These are phyloP conservation scores for Sclerotinia minor DNA, from an alignment of 2,329 filamentous ascomycete genomes.

Conservation along the genomic window DNA sequence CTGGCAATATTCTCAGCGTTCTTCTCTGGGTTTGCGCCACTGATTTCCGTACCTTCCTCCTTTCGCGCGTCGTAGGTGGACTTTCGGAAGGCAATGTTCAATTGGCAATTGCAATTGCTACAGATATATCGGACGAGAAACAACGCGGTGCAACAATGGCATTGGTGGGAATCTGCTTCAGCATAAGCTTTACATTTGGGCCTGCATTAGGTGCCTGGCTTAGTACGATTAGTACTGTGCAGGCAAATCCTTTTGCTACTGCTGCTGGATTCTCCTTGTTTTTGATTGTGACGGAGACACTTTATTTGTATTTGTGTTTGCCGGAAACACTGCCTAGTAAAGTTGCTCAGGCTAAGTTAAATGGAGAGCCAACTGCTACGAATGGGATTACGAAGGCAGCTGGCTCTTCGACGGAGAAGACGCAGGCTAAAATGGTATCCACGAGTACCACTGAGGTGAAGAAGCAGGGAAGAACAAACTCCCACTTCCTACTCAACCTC, in stretches of 20 bases:
- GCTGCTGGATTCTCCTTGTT: constrained; percentile 85
- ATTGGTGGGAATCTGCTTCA: constrained; percentile 93
- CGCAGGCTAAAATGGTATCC: constrained; percentile 30
- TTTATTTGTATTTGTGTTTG: constrained; percentile 80
- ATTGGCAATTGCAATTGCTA: constrained; percentile 91
- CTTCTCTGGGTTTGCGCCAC: constrained; percentile 90
- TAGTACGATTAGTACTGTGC: constrained; percentile 72
- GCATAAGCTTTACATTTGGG: constrained; percentile 94
- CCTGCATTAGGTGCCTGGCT: constrained; percentile 88
- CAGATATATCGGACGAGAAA: constrained; percentile 86
- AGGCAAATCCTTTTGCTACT: constrained; percentile 89
- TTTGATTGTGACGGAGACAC: constrained; percentile 81
- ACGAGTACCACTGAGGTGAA: constrained; percentile 37
- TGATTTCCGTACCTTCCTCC: constrained; percentile 93
- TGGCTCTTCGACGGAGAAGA: constrained; percentile 23
- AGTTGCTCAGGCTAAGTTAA: constrained; percentile 42
- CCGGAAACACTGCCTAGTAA: constrained; percentile 80
- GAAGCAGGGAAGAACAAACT: constrained; percentile 62
- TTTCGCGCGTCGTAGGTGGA: constrained; percentile 88
- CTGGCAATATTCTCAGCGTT: constrained; percentile 88
- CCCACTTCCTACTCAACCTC: constrained; percentile 76
- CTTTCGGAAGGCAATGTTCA: constrained; percentile 97
- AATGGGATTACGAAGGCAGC: constrained; percentile 30
- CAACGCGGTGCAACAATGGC: constrained; percentile 92
- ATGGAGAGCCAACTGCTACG: constrained; percentile 33